phyloP scores from a whole-genome alignment of 2,329 filamentous ascomycete genomes.

The Diplodia intermedia region DNA sequence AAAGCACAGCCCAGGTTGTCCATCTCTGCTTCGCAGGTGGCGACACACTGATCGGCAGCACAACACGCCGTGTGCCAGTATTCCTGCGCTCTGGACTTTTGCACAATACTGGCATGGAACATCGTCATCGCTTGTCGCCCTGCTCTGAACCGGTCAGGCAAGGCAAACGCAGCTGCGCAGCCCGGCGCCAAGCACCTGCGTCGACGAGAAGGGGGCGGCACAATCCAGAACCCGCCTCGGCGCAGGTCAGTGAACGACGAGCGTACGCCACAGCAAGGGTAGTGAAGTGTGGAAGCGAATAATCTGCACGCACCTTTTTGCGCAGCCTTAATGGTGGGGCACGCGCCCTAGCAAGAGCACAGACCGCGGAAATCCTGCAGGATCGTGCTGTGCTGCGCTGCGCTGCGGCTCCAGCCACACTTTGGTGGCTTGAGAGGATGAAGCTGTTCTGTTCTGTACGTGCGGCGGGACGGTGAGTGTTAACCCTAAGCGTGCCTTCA shows the following conservation, averaged over 20 bases:
- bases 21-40: neutral
- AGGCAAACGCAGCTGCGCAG: neutral
- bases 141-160: neutral
- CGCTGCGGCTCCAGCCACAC: neutral
- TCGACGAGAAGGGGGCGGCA: neutral
- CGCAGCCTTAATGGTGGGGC: constrained; percentile 21
- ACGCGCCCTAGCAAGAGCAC: neutral
- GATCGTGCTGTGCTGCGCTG: neutral
- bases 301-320: neutral
- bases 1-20: neutral
- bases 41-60: neutral
- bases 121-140: neutral
- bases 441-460: neutral
- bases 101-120: too few relatives aligned
- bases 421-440: neutral
- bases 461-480: neutral
- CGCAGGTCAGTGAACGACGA: neutral
- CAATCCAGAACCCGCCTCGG: neutral
- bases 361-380: neutral
- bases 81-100: neutral
- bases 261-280: neutral
- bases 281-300: neutral
- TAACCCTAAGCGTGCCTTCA: neutral
- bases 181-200: neutral
- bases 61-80: neutral